Evolutionary conservation across 108 stramenopile species (phyloP).

Genomic region (Skeletonema marinoi): DNA sequence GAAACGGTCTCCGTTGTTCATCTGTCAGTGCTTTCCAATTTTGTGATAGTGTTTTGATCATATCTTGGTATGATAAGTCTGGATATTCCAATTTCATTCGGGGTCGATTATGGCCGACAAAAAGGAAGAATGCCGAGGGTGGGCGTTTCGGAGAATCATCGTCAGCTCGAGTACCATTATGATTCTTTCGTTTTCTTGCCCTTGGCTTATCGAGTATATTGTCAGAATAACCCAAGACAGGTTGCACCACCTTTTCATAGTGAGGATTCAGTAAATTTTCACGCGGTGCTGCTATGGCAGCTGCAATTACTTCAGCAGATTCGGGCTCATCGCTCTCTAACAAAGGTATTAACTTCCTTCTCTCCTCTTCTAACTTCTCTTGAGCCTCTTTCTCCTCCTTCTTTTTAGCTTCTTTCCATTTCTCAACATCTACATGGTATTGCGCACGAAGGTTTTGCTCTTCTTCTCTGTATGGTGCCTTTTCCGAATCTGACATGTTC

Average conservation of each 20-base stretch:
- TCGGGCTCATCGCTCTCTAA: neutral
- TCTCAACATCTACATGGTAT: slow-evolving; percentile 19
- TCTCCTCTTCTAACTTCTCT: slow-evolving; percentile 4
- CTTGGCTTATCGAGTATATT: neutral
- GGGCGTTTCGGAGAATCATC: slow-evolving; percentile 61
- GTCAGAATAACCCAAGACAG: neutral
- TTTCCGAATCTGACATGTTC: slow-evolving; percentile 19
- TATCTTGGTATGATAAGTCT: slow-evolving; percentile 51
- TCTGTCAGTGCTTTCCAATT: slow-evolving; percentile 49
- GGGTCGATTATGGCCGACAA: slow-evolving; percentile 31
- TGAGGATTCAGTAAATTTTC: neutral
- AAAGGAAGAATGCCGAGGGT: slow-evolving; percentile 60
- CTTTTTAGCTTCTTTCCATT: slow-evolving; percentile 13
- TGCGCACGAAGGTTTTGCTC: slow-evolving; percentile 21
- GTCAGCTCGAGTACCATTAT: slow-evolving; percentile 8
- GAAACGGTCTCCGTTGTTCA: slow-evolving; percentile 49
- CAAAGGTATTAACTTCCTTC: neutral
- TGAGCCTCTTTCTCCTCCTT: slow-evolving; percentile 2
- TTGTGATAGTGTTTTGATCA: slow-evolving; percentile 50
- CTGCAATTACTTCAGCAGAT: neutral
- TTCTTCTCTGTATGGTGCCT: slow-evolving; percentile 24
- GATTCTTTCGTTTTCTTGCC: neutral
- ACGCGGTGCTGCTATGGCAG: neutral
- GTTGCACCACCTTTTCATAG: neutral
- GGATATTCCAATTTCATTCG: slow-evolving; percentile 47